Conservation (phyloP, 352 stramenopile species). For the Peronospora belbahrii region DNA sequence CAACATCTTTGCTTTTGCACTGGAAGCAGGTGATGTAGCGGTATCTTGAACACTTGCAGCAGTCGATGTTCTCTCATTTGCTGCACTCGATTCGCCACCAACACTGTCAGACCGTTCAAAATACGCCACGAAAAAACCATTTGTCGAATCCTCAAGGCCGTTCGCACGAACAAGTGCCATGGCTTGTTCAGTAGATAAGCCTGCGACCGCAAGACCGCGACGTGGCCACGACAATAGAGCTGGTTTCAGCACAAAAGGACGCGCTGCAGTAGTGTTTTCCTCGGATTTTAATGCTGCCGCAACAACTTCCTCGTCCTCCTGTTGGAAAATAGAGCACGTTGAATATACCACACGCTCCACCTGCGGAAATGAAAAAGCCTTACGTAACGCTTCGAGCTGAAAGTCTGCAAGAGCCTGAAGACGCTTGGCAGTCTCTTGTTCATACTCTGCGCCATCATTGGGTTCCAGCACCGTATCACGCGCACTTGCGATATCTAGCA, state of each 20-base stretch:
- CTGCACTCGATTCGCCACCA: not conserved
- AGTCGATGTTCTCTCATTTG: constrained; percentile 1
- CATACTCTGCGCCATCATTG: constrained; percentile 28
- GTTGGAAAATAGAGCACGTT: constrained; percentile 93
- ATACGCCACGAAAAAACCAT: constrained; percentile 96
- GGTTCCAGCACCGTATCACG: constrained; percentile 37
- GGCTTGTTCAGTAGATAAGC: constrained; percentile 54
- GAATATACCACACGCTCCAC: constrained; percentile 94
- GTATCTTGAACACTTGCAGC: not conserved
- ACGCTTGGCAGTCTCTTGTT: constrained; percentile 57
- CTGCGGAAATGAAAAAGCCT: constrained; percentile 92
- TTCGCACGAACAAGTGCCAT: constrained; percentile 88
- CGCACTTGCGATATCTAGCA: constrained; percentile 83
- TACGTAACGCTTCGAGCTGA: constrained; percentile 89
- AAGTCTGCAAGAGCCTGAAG: constrained; percentile 92
- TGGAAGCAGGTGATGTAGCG: not conserved
- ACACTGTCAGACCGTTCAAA: constrained; percentile 69
- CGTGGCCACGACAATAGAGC: constrained; percentile 68
- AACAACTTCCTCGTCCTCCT: constrained; percentile 95
- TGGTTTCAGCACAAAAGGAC: constrained; percentile 58
- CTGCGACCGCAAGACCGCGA: constrained; percentile 52
- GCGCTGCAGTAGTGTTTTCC: constrained; percentile 33
- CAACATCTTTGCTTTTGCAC: not conserved
- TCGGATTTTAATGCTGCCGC: constrained; percentile 67
- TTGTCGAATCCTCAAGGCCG: constrained; percentile 89